Conservation (phyloP, 306 rosid species). For the Myrica gale region DNA sequence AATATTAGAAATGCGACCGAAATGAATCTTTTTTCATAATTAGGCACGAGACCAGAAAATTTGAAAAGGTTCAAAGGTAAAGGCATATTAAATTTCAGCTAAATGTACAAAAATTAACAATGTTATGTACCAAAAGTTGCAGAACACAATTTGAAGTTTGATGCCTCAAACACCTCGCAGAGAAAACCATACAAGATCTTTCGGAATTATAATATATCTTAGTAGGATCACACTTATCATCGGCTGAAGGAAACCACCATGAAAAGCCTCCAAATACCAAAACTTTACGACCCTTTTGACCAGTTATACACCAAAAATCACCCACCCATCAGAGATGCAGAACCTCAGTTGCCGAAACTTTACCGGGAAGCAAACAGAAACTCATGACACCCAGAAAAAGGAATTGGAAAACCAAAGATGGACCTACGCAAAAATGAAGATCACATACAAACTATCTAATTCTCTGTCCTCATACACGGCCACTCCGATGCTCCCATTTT, state of each 20-base stretch:
- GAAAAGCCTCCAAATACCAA: conserved; percentile 20
- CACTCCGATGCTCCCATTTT: conserved; percentile 20
- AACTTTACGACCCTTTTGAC: background rate
- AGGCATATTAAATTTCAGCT: background rate
- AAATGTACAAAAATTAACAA: background rate
- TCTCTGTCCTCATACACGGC: conserved; percentile 24
- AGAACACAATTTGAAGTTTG: background rate
- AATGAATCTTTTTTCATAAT: background rate
- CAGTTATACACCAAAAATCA: background rate
- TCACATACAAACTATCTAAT: conserved; percentile 37
- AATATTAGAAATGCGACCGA: conserved; percentile 11
- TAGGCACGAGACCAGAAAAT: background rate
- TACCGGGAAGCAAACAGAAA: conserved; percentile 19
- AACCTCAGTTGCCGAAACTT: conserved; percentile 29
- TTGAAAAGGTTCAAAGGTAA: conserved; percentile 4
- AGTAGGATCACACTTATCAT: conserved; percentile 6
- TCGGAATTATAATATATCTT: background rate
- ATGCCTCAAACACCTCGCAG: background rate
- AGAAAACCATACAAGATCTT: background rate
- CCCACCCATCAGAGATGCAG: conserved; percentile 14
- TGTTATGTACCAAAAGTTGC: background rate
- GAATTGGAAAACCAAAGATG: conserved; percentile 11
- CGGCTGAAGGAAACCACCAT: conserved; percentile 26
- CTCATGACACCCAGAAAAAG: conserved; percentile 4
- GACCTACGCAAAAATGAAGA: conserved; percentile 24